These are phyloP conservation scores for Abrus precatorius DNA, from an alignment of 306 rosid genomes.

Conservation along the genomic window DNA sequence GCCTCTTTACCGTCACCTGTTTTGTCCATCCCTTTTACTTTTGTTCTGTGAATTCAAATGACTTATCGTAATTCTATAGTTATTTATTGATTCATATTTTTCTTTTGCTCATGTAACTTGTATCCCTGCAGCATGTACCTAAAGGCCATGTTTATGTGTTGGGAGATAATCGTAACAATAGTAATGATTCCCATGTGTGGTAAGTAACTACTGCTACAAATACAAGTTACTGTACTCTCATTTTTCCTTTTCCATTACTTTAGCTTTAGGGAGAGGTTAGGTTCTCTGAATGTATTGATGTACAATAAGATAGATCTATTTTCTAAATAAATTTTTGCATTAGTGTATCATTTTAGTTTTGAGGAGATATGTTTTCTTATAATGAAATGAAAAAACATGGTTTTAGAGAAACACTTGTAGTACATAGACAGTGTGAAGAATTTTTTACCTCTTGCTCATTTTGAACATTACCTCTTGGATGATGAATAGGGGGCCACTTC, in stretches of 20 bases:
- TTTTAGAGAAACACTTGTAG: not conserved
- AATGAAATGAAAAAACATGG: not conserved
- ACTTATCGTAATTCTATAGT: not conserved
- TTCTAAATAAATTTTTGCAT: conserved; percentile 13
- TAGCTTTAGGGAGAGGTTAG: not conserved
- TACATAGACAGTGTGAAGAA: not conserved
- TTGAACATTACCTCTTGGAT: conserved; percentile 29
- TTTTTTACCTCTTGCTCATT: conserved; percentile 9
- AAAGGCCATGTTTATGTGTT: conserved; percentile 83
- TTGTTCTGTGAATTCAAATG: conserved; percentile 1
- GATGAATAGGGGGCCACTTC: conserved; percentile 62
- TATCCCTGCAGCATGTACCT: conserved; percentile 78
- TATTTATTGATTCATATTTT: conserved; percentile 16
- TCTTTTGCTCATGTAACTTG: conserved; percentile 26
- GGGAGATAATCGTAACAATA: conserved; percentile 93
- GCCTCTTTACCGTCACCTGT: not conserved
- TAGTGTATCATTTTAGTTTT: not conserved
- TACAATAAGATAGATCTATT: conserved; percentile 3
- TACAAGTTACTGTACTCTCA: not conserved
- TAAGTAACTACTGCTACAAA: conserved; percentile 50
- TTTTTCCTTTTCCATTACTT: conserved; percentile 17
- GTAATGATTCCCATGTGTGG: conserved; percentile 87
- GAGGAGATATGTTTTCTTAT: not conserved
- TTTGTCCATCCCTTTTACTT: not conserved
- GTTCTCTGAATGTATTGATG: conserved; percentile 12